Evolutionary conservation across 371 early-diverging fungal species (phyloP), one percentile per base, ranked within the genome.

Genomic region (Mucor saturninus): DNA sequence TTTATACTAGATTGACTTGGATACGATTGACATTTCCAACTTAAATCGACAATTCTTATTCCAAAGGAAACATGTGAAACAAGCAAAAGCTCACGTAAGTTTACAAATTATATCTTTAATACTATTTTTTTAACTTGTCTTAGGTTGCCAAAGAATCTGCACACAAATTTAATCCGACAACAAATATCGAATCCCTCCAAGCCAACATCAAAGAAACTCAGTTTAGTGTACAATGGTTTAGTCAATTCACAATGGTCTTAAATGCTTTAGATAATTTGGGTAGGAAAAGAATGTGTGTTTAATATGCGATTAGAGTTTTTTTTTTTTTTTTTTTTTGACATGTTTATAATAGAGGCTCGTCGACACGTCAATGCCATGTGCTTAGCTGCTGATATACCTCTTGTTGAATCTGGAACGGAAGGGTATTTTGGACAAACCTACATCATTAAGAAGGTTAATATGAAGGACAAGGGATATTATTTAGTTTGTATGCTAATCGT

Each of bases 11-110:
- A 89, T 99, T 53, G 99, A 99, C 80, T 77, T 97, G 57, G 99
- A 99, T 79, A 97, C 96, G 0, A 98, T 99, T 57, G 99, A 99
- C 64, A 80, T 98, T 51, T 95, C 98, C 38, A 99, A 99, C 77
- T 80, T 99, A 59, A 99, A 99, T 76, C 84, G 99, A 30, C 99
- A 99, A 80, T 98, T 99, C 71, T 83, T 99, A 57, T 99, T 99
- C 80, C 94, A 91, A 77, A 88, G 84, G 45, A 80, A 91, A 54
- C 98, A 99, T 77, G 92, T 99, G 63, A 91, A 90, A 61, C 90
- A 94, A 79, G 79, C 96, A 48, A 99, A 99, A 75, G 94, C 99
- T 1, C 80, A 85, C 59, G 90, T 86, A 83, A 67, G 35, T 28
- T 13, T 11, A 11, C 54, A 45, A 9, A 28, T 11, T 10, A 11